Percentiles rank a stretch among this genome's conserved stretches.
These are phyloP conservation scores for Myxozyma nipponensis DNA, from an alignment of 805 yeast genomes.

Conservation along the genomic window DNA sequence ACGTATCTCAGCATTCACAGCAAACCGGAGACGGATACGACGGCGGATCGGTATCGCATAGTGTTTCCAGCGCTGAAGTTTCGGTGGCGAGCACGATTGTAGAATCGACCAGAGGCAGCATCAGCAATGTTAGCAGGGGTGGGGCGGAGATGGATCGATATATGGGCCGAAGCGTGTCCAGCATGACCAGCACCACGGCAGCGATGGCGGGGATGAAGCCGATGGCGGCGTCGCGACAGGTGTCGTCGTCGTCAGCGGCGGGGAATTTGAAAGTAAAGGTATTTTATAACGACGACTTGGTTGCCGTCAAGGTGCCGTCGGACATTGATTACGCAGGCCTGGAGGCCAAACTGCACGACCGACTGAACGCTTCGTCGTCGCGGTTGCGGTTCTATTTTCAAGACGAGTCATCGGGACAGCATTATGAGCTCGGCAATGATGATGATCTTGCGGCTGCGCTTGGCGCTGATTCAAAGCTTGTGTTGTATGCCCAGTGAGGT, in stretches of 20 bases:
- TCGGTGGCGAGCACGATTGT: slow-evolving; percentile 7
- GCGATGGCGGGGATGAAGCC: neutral
- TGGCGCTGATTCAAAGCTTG: slow-evolving; percentile 14
- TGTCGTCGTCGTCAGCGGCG: neutral
- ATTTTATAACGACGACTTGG: slow-evolving; percentile 38
- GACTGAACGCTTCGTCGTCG: slow-evolving; percentile 35
- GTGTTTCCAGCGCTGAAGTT: neutral
- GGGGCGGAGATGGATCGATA: slow-evolving; percentile 16
- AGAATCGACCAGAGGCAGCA: slow-evolving; percentile 1
- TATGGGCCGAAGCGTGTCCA: slow-evolving; percentile 4
- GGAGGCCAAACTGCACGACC: slow-evolving; percentile 34
- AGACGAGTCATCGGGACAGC: slow-evolving; percentile 32
- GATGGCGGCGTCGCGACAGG: neutral
- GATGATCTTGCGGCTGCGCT: slow-evolving; percentile 41
- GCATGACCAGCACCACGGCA: neutral
- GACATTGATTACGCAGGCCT: slow-evolving; percentile 34
- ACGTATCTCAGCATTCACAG: neutral
- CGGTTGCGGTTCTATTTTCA: slow-evolving; percentile 32
- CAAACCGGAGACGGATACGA: neutral
- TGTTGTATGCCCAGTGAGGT: slow-evolving; percentile 20
- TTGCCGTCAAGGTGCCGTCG: slow-evolving; percentile 40
- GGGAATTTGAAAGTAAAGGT: slow-evolving; percentile 39
- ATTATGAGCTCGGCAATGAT: slow-evolving; percentile 30
- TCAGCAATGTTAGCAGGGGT: slow-evolving; percentile 3
- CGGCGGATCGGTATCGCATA: neutral